Conservation (phyloP, 2,329 filamentous ascomycete species). For the Beauveria brongniartii region DNA sequence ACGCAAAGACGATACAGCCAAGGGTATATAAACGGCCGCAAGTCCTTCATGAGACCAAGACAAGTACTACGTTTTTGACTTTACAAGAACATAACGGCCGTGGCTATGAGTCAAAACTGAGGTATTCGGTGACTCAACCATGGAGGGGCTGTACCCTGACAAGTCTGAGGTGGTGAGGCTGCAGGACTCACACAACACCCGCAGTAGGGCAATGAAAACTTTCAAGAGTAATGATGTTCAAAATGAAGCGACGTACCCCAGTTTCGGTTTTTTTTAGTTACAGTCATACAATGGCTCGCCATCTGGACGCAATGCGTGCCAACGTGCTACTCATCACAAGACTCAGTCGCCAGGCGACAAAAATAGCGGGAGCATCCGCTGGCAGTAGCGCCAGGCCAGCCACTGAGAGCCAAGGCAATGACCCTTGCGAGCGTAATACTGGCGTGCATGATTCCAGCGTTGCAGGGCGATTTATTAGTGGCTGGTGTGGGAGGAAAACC, state of each 20-base stretch:
- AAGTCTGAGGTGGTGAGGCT: not conserved
- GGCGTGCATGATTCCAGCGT: not conserved
- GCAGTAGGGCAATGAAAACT: too few relatives aligned
- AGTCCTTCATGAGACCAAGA: too few relatives aligned
- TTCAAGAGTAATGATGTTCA: too few relatives aligned
- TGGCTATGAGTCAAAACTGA: conserved; percentile 1
- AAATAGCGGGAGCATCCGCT: conserved; percentile 9
- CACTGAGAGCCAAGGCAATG: conserved; percentile 7
- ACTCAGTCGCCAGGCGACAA: not conserved
- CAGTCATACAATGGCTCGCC: too few relatives aligned
- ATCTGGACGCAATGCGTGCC: not conserved
- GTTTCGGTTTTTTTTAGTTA: too few relatives aligned
- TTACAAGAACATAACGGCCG: not conserved
- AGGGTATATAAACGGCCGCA: not conserved
- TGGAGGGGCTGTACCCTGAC: not conserved
- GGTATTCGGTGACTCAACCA: conserved; percentile 2
- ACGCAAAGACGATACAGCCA: not conserved
- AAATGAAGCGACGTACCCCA: too few relatives aligned
- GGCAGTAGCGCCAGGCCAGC: not conserved
- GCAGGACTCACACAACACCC: not conserved
- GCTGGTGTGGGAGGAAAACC: conserved; percentile 1
- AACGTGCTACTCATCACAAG: not conserved
- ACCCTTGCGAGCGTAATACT: conserved; percentile 6
- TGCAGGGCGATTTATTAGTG: not conserved
- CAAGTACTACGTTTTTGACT: too few relatives aligned